These are phyloP conservation scores for Laburnicola sp. DNA, from an alignment of 2,329 filamentous ascomycete species.

Conservation along the genomic window DNA sequence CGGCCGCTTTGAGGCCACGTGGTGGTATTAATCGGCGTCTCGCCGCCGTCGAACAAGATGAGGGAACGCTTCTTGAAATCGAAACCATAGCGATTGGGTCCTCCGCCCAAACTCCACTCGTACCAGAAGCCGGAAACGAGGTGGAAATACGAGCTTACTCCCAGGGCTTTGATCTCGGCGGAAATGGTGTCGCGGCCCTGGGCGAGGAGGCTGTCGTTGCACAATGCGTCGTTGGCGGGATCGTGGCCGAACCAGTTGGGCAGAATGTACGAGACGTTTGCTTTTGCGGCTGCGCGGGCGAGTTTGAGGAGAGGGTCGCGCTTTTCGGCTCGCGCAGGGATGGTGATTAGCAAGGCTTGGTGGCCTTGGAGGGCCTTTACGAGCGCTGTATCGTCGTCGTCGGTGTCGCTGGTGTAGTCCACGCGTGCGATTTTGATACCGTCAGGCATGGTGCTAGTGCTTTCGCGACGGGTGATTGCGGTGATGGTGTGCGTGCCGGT, in stretches of 20 bases:
- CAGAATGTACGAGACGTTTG: slow-evolving; percentile 41
- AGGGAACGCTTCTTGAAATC: slow-evolving; percentile 12
- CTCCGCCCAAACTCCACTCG: slow-evolving; percentile 15
- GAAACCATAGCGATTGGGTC: slow-evolving; percentile 30
- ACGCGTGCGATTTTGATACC: slow-evolving; percentile 48
- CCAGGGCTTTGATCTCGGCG: slow-evolving; percentile 23
- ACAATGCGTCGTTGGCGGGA: slow-evolving; percentile 16
- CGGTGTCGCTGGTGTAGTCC: slow-evolving; percentile 54
- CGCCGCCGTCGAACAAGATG: slow-evolving; percentile 16
- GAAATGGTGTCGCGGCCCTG: neutral
- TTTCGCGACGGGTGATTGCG: slow-evolving; percentile 53
- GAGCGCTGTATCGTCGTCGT: slow-evolving; percentile 41
- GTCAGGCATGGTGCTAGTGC: slow-evolving; percentile 47
- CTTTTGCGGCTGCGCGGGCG: slow-evolving; percentile 36
- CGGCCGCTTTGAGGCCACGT: slow-evolving; percentile 39
- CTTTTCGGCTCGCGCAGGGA: slow-evolving; percentile 25
- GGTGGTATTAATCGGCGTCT: slow-evolving; percentile 33
- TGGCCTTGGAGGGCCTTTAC: slow-evolving; percentile 43
- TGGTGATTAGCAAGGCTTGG: slow-evolving; percentile 45
- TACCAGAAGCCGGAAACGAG: slow-evolving; percentile 39
- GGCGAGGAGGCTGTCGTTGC: slow-evolving; percentile 1
- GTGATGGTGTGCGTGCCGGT: slow-evolving; percentile 55
- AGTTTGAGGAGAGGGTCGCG: slow-evolving; percentile 29
- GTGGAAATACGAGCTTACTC: slow-evolving; percentile 13
- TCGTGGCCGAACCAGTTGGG: slow-evolving; percentile 43